phyloP scores from a whole-genome alignment of 2,329 filamentous ascomycete species.

The Alternaria metachromatica region DNA sequence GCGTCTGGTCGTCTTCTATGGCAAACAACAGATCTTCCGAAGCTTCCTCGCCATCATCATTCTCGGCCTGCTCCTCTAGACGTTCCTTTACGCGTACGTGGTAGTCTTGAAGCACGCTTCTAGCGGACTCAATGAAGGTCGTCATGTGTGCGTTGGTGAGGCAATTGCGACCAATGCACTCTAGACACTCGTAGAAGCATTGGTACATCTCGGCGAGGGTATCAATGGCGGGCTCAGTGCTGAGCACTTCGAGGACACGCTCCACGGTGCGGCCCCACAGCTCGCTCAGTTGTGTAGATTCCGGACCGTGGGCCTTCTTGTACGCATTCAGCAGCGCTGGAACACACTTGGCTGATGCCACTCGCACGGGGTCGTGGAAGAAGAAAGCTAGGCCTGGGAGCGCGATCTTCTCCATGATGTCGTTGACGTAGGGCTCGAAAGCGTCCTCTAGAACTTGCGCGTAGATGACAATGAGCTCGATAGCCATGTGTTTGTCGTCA shows the following conservation, averaged over 20 bases:
- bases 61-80: slow-evolving; percentile 81
- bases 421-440: slow-evolving; percentile 88
- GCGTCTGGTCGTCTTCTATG: slow-evolving; percentile 95
- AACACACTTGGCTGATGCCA: slow-evolving; percentile 92
- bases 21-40: slow-evolving; percentile 86
- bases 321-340: slow-evolving; percentile 92
- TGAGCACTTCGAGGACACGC: slow-evolving; percentile 91
- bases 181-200: slow-evolving; percentile 98
- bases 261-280: slow-evolving; percentile 87
- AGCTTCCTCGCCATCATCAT: slow-evolving; percentile 89
- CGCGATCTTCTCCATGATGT: slow-evolving; percentile 97
- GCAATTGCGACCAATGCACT: slow-evolving; percentile 87
- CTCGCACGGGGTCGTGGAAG: slow-evolving; percentile 97
- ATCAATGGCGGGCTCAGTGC: slow-evolving; percentile 92
- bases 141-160: slow-evolving; percentile 80
- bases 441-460: slow-evolving; percentile 92
- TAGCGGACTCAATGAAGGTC: slow-evolving; percentile 84
- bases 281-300: slow-evolving; percentile 78
- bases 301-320: slow-evolving; percentile 86
- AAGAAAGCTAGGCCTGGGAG: slow-evolving; percentile 95
- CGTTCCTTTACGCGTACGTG: slow-evolving; percentile 83
- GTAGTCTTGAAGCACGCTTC: slow-evolving; percentile 89
- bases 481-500: slow-evolving; percentile 99
- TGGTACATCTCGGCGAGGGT: slow-evolving; percentile 99
- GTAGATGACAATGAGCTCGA: slow-evolving; percentile 96